These are phyloP conservation scores for Lasiosphaeria ovina DNA, from an alignment of 495 filamentous ascomycete species.

Conservation along the genomic window DNA sequence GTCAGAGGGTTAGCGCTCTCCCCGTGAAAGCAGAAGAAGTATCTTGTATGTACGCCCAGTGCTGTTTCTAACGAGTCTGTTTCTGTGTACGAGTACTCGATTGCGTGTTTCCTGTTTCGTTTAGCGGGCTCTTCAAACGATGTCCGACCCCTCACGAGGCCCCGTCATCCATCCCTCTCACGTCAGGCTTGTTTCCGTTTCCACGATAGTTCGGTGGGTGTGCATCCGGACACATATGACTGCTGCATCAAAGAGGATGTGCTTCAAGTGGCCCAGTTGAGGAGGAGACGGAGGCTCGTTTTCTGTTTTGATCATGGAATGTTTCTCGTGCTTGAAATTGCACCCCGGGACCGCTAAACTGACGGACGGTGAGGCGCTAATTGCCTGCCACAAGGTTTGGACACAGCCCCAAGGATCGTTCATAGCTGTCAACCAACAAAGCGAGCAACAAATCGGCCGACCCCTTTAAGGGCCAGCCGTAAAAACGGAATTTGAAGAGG, in stretches of 20 bases:
- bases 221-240: no score
- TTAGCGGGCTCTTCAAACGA: not conserved
- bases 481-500: not conserved
- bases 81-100: not conserved
- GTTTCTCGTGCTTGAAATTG: no score
- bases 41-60: no score
- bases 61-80: not conserved
- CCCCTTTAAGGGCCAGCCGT: not conserved
- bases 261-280: not conserved
- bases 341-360: no score
- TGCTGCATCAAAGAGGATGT: not conserved
- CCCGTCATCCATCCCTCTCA: not conserved
- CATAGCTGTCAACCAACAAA: not conserved
- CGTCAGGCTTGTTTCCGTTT: not conserved
- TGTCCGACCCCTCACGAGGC: not conserved
- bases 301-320: not conserved
- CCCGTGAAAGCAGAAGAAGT: no score
- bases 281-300: not conserved
- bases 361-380: no score
- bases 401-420: slow-evolving; percentile 2
- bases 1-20: no score
- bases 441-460: not conserved
- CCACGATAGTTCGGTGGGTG: not conserved
- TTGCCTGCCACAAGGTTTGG: not conserved
- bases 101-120: not conserved